Evolutionary conservation across 75 land plant species (phyloP).

Genomic region (Pseudotsuga menziesii): DNA sequence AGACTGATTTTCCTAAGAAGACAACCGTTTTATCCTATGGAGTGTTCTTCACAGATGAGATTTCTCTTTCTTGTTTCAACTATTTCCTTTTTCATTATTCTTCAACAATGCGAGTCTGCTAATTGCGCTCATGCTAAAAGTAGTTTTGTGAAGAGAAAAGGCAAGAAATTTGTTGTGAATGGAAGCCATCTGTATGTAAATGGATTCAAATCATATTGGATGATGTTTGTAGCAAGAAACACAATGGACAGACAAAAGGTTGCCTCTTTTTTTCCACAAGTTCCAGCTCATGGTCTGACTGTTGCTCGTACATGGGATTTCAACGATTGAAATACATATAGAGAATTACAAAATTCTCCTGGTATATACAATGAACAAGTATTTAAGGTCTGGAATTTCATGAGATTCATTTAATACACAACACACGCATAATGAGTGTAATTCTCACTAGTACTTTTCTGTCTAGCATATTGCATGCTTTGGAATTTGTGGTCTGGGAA

Average conservation of each 20-base stretch:
- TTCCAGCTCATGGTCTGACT: slow-evolving; percentile 43
- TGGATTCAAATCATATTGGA: slow-evolving; percentile 85
- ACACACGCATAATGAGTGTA: too few species aligned
- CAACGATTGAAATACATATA: slow-evolving; percentile 37
- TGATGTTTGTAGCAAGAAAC: slow-evolving; percentile 56
- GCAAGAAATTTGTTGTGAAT: slow-evolving; percentile 37
- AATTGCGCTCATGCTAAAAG: too few species aligned
- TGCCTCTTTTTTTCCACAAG: slow-evolving; percentile 33
- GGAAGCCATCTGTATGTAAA: slow-evolving; percentile 57
- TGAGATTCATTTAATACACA: too few species aligned
- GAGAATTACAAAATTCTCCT: slow-evolving; percentile 31
- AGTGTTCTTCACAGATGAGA: too few species aligned
- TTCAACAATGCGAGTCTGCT: too few species aligned
- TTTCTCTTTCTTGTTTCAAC: too few species aligned
- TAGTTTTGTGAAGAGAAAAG: slow-evolving; percentile 33
- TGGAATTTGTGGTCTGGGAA: slow-evolving; percentile 47
- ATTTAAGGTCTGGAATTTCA: slow-evolving; percentile 21
- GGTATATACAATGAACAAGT: slow-evolving; percentile 35
- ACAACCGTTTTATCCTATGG: too few species aligned
- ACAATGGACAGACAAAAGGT: slow-evolving; percentile 35
- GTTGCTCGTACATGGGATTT: slow-evolving; percentile 76
- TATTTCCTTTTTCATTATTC: too few species aligned
- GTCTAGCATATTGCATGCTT: slow-evolving; percentile 24
- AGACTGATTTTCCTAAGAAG: too few species aligned
- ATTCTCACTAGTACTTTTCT: too few species aligned